Evolutionary conservation across 2,329 filamentous ascomycete species (phyloP).

Genomic region (Endoconidiophora polonica): DNA sequence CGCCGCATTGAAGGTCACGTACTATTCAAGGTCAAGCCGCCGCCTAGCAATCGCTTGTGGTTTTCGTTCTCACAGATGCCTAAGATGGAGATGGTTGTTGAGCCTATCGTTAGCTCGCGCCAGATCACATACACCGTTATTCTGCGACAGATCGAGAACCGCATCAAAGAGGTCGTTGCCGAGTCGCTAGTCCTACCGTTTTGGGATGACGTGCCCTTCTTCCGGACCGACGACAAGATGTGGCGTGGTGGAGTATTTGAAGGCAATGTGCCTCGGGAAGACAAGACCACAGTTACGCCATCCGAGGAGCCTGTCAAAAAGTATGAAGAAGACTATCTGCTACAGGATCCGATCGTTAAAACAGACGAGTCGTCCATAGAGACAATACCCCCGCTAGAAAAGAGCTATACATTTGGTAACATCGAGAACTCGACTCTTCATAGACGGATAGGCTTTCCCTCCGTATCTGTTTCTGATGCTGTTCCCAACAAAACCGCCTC

Average conservation of each 20-base stretch:
- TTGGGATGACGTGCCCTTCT: conserved; percentile 92
- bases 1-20: conserved; percentile 75
- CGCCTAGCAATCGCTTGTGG: conserved; percentile 93
- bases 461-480: not conserved
- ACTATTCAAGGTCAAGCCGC: conserved; percentile 77
- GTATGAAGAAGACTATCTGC: not conserved
- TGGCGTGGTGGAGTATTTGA: conserved; percentile 77
- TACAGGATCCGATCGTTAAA: not conserved
- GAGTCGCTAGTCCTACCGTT: conserved; percentile 85
- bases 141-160: conserved; percentile 79
- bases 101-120: conserved; percentile 85
- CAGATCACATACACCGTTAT: conserved; percentile 94
- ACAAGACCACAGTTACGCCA: not conserved
- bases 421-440: conserved; percentile 20
- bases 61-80: conserved; percentile 87
- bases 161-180: conserved; percentile 83
- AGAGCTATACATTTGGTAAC: conserved; percentile 34
- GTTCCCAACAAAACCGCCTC: no score
- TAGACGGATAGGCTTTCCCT: conserved; percentile 3
- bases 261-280: conserved; percentile 26
- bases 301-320: not conserved
- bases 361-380: conserved; percentile 4
- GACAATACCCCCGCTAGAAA: conserved; percentile 27
- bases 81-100: conserved; percentile 83
- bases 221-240: conserved; percentile 57